Base-by-base conservation (phyloP, 2,329 filamentous ascomycete genomes). In the Sphaerulina populicola region DNA sequence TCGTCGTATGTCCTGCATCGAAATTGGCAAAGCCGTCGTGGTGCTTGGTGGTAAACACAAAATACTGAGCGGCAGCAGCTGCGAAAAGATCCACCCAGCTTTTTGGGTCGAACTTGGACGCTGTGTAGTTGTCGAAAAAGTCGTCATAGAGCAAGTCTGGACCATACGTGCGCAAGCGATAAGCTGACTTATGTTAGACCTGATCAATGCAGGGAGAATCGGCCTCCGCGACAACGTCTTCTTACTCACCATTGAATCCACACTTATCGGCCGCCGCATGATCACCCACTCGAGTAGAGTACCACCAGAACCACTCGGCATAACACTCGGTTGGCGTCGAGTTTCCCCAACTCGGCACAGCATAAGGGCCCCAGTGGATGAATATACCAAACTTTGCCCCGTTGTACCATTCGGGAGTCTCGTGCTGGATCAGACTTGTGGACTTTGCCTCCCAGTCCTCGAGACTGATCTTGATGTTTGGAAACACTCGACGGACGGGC, bases 1-100 rank as follows among this genome's bases (percentile, higher is more conserved):
- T 70, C 4, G 65, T 70, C 2, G 68, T 69, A 5, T 52, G 15
- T 8, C 27, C 66, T 0, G 68, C 60, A 53, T 75, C 71, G 53
- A 75, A 76, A 35, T 74, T 59, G 1, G 72, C 68, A 52, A 72
- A 75, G 9, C 74, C 73, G 51, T 76, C 73, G 58, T 75, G 73
- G 54, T 76, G 73, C 55, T 76, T 74, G 1, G 70, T 69, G 0
- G 71, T 73, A 11, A 72, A 57, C 4, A 76, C 73, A 52, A 76
- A 75, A 31, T 55, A 55, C 6, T 35, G 43, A 35, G 53, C 53
- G 29, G 49, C 53, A 29, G 49, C 50, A 44, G 40, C 49, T 9
- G 49, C 53, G 21, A 55, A 55, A 3, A 53, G 46, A 36, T 55
- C 49, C 11, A 55, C 45, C 53, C 53, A 55, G 10, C 35, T 50